Conservation (phyloP, 805 yeast species). For the Nakazawaea populi region DNA sequence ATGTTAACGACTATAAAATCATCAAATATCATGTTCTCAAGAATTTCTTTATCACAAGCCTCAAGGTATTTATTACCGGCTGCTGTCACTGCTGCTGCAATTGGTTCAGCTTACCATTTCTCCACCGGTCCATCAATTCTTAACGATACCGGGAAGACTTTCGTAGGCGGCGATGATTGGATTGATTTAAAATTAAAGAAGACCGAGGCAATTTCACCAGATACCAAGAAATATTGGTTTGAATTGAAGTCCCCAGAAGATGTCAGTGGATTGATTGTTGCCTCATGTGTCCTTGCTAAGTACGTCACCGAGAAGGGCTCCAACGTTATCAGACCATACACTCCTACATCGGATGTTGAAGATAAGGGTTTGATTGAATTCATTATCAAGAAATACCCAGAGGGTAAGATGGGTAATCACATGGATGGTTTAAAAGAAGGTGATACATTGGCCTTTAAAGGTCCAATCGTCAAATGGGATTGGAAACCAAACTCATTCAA, state of each 20-base stretch:
- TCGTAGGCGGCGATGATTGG: conserved; percentile 66
- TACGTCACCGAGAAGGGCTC: conserved; percentile 77
- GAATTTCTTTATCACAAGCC: not conserved
- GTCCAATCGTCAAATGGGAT: conserved; percentile 88
- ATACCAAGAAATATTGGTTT: conserved; percentile 66
- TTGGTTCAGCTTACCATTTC: conserved; percentile 30
- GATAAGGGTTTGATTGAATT: conserved; percentile 72
- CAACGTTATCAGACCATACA: conserved; percentile 82
- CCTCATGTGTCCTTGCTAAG: conserved; percentile 79
- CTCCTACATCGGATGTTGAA: conserved; percentile 74
- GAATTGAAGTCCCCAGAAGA: conserved; percentile 58
- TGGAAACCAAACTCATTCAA: conserved; percentile 84
- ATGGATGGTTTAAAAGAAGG: conserved; percentile 62
- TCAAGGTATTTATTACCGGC: conserved; percentile 16
- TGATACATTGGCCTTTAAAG: conserved; percentile 87
- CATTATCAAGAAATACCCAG: conserved; percentile 77
- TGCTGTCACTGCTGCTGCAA: conserved; percentile 40
- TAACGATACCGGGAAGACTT: conserved; percentile 38
- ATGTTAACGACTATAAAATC: not conserved
- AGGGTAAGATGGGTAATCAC: conserved; percentile 80
- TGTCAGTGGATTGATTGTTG: conserved; percentile 69
- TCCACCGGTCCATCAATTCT: conserved; percentile 22
- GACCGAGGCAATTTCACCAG: conserved; percentile 44
- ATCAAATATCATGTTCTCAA: conserved; percentile 6
- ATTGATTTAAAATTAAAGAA: conserved; percentile 55